Percentiles rank a stretch among this genome's conserved stretches.
These are phyloP conservation scores for Crithidia bombi DNA, from an alignment of 208 protist species.

Conservation along the genomic window DNA sequence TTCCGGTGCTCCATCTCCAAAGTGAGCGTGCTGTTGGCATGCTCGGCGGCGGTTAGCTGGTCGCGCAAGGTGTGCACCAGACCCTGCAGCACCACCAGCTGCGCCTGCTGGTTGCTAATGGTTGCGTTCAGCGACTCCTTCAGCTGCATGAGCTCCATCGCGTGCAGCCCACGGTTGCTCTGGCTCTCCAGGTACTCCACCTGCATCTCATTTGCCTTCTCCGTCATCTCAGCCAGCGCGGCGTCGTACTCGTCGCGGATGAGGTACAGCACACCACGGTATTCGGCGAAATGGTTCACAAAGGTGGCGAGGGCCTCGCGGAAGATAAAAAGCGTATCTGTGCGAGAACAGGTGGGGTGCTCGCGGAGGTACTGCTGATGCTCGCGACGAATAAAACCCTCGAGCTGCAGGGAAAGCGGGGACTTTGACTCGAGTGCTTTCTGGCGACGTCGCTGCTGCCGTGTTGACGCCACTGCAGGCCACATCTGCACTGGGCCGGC, in stretches of 20 bases:
- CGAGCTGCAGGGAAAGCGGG: constrained; percentile 79
- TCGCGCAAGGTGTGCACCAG: constrained; percentile 76
- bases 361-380: constrained; percentile 71
- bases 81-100: constrained; percentile 71
- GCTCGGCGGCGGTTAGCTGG: constrained; percentile 70
- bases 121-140: constrained; percentile 79
- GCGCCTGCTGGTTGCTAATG: constrained; percentile 87
- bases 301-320: constrained; percentile 78
- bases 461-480: constrained; percentile 26
- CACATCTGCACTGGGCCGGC: constrained; percentile 26
- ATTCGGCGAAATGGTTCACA: constrained; percentile 87
- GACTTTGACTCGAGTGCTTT: constrained; percentile 50
- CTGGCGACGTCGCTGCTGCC: constrained; percentile 26
- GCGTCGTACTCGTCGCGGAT: constrained; percentile 89
- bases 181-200: constrained; percentile 72
- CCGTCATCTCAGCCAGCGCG: constrained; percentile 55
- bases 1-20: constrained; percentile 55
- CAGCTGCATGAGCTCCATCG: constrained; percentile 78
- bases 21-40: constrained; percentile 59
- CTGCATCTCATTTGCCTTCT: constrained; percentile 57
- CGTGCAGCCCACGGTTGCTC: constrained; percentile 69
- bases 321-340: constrained; percentile 85
- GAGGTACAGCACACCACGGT: constrained; percentile 66
- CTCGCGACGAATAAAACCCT: constrained; percentile 85
- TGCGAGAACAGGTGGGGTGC: constrained; percentile 62